phyloP scores from a whole-genome alignment of 257 asterid species.

The Parsonsia alboflavescens region DNA sequence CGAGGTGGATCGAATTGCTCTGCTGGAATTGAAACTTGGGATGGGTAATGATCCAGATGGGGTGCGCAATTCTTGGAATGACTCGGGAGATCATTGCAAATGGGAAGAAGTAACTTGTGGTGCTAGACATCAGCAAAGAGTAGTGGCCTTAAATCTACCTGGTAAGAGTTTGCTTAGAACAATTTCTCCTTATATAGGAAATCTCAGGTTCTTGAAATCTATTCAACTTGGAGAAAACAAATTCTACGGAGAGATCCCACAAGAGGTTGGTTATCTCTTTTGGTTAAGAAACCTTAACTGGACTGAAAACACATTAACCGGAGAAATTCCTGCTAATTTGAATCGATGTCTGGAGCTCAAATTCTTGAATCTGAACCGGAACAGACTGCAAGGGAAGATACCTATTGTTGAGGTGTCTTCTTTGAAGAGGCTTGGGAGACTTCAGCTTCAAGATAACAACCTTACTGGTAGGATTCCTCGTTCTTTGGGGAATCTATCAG shows the following conservation, averaged over 20 bases:
- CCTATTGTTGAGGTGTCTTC: conserved; percentile 26
- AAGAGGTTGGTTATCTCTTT: conserved; percentile 28
- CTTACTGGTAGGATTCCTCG: conserved; percentile 31
- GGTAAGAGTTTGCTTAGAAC: conserved; percentile 26
- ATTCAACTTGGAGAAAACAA: conserved; percentile 27
- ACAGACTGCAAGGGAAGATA: conserved; percentile 21
- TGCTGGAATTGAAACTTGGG: too few species aligned
- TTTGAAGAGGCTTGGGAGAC: conserved; percentile 19
- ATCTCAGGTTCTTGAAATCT: conserved; percentile 30
- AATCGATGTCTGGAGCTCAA: conserved; percentile 22
- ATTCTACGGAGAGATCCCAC: conserved; percentile 27
- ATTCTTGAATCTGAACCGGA: conserved; percentile 14
- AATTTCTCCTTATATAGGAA: conserved; percentile 37
- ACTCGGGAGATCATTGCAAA: too few species aligned
- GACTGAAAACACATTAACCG: conserved; percentile 28
- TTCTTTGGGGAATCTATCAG: conserved; percentile 35
- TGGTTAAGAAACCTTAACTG: conserved; percentile 15
- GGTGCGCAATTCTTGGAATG: too few species aligned
- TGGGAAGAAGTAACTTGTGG: conserved; percentile 25
- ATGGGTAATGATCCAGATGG: too few species aligned
- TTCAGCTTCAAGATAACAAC: conserved; percentile 23
- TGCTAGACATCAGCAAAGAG: conserved; percentile 19
- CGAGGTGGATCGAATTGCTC: too few species aligned
- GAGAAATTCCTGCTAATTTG: conserved; percentile 34
- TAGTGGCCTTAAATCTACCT: conserved; percentile 16